A percentile compares a stretch with the other conserved stretches of the same genome.
Conservation (phyloP, 2,329 filamentous ascomycete species). For the Cordyceps cateniannulata region DNA sequence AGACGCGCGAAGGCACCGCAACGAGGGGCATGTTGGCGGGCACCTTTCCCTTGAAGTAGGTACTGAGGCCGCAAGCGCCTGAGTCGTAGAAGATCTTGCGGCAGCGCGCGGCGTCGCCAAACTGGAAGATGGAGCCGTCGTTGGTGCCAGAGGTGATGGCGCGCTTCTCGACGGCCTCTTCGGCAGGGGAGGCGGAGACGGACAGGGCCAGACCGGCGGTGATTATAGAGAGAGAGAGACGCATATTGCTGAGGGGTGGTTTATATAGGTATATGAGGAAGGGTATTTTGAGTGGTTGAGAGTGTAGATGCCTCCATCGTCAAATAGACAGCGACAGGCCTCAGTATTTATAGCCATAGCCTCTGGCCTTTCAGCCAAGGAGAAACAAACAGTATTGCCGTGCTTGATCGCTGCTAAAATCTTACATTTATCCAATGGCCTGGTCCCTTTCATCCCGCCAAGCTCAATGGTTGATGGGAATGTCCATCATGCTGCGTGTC, state of each 20-base stretch:
- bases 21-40: constrained; percentile 7
- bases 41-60: constrained; percentile 11
- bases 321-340: no score
- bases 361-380: no score
- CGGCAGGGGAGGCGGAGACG: neutral
- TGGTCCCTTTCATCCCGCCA: no score
- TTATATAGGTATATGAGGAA: no score
- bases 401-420: no score
- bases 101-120: constrained; percentile 8
- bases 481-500: no score
- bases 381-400: no score
- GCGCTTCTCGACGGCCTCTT: neutral
- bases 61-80: constrained; percentile 12
- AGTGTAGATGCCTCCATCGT: neutral
- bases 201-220: neutral
- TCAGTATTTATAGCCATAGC: no score
- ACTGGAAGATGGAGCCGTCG: constrained; percentile 13
- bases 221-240: neutral
- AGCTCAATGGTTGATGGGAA: no score
- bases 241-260: neutral
- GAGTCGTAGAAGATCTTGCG: constrained; percentile 9
- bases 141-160: constrained; percentile 7
- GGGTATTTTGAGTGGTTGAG: neutral
- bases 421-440: no score
- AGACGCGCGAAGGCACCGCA: constrained; percentile 6